These are phyloP conservation scores for Fusarium chaquense DNA, from an alignment of 2,329 filamentous ascomycete genomes.

Conservation along the genomic window DNA sequence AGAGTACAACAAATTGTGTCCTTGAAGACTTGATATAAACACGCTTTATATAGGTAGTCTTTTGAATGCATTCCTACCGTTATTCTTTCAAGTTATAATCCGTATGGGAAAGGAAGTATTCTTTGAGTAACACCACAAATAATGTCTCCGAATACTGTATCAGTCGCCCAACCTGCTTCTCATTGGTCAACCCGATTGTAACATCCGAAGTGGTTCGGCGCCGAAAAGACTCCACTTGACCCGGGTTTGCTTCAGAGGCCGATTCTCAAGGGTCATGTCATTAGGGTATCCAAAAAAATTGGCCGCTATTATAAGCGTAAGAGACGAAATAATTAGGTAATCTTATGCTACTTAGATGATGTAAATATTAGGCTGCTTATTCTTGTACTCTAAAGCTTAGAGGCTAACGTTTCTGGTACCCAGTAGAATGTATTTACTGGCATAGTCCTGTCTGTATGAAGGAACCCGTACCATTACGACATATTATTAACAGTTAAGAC, in stretches of 20 bases:
- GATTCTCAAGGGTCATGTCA: neutral
- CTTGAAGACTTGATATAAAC: neutral
- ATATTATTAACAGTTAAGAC: slow-evolving; percentile 2
- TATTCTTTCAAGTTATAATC: neutral
- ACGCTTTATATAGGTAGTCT: slow-evolving; percentile 6
- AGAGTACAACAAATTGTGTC: neutral
- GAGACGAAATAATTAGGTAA: too few species aligned
- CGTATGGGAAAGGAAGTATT: slow-evolving; percentile 20
- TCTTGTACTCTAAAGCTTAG: too few species aligned
- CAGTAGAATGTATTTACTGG: too few species aligned
- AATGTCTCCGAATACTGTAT: slow-evolving; percentile 26
- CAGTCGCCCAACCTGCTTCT: slow-evolving; percentile 16
- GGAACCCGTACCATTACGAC: neutral
- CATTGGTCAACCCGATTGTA: slow-evolving; percentile 40
- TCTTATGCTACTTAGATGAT: too few species aligned
- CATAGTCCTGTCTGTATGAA: too few species aligned
- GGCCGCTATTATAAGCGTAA: too few species aligned
- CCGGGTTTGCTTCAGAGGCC: neutral
- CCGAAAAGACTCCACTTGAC: slow-evolving; percentile 18
- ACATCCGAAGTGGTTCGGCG: slow-evolving; percentile 40
- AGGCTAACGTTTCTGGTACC: too few species aligned
- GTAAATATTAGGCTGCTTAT: too few species aligned
- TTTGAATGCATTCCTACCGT: neutral
- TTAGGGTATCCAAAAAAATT: too few species aligned
- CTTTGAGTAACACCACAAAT: neutral